These are phyloP conservation scores for Eucalyptus viminalis DNA, from an alignment of 345 rosid genomes.

Conservation along the genomic window DNA sequence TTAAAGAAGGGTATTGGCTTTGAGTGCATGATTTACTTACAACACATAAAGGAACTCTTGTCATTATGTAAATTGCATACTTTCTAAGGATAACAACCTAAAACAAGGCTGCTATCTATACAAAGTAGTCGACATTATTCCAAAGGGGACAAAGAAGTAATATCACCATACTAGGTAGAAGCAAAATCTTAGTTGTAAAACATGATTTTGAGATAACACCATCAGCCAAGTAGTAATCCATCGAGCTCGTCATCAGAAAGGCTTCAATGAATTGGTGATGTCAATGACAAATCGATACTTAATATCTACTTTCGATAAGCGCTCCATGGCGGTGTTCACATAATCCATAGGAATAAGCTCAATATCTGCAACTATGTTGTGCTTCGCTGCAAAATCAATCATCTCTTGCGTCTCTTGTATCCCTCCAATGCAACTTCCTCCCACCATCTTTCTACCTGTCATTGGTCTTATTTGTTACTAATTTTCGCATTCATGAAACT, in stretches of 20 bases:
- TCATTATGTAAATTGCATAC: background rate
- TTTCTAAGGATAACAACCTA: background rate
- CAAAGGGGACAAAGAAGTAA: background rate
- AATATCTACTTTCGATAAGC: background rate
- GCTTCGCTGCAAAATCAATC: constrained; percentile 8
- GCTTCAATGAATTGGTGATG: background rate
- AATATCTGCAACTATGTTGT: background rate
- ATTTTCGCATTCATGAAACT: background rate
- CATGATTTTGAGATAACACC: background rate
- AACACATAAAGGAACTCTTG: background rate
- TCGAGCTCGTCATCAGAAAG: background rate
- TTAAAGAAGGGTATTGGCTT: background rate
- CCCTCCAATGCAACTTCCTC: constrained; percentile 3
- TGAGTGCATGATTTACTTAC: background rate
- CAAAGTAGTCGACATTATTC: background rate
- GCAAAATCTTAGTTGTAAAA: background rate
- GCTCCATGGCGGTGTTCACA: constrained; percentile 7
- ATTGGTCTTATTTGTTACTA: background rate
- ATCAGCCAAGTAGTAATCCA: background rate
- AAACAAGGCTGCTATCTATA: background rate
- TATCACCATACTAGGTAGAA: background rate
- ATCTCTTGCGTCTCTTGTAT: constrained; percentile 21
- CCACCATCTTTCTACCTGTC: constrained; percentile 8
- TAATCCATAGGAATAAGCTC: constrained; percentile 10
- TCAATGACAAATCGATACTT: constrained; percentile 13